A percentile compares a stretch with the other conserved stretches of the same genome.
Conservation (phyloP, 805 yeast species). For the Candida peoriensis region DNA sequence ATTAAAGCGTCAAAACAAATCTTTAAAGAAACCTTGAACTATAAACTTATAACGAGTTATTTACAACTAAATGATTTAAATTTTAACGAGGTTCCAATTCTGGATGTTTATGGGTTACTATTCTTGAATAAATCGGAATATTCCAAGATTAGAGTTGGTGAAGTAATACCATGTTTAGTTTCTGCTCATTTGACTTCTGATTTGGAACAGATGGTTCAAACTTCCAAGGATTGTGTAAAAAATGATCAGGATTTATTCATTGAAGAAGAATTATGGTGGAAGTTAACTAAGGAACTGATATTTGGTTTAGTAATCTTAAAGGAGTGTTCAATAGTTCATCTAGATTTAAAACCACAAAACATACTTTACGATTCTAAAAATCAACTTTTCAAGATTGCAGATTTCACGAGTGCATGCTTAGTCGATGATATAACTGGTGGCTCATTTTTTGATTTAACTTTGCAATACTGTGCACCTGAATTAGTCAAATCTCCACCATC, state of each 20-base stretch:
- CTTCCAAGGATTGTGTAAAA: neutral
- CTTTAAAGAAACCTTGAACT: slow-evolving; percentile 18
- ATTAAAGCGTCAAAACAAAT: slow-evolving; percentile 10
- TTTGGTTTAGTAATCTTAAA: slow-evolving; percentile 23
- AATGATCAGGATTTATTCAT: slow-evolving; percentile 14
- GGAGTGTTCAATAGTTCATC: slow-evolving; percentile 33
- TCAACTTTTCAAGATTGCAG: slow-evolving; percentile 36
- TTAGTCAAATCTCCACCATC: slow-evolving; percentile 25
- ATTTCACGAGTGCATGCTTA: slow-evolving; percentile 38
- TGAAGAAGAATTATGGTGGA: slow-evolving; percentile 28
- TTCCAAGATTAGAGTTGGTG: slow-evolving; percentile 8
- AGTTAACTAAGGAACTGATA: slow-evolving; percentile 24
- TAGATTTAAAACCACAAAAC: slow-evolving; percentile 45
- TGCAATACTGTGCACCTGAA: slow-evolving; percentile 46
- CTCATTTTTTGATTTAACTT: slow-evolving; percentile 27
- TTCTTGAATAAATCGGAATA: slow-evolving; percentile 12
- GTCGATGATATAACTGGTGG: slow-evolving; percentile 20
- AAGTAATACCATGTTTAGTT: slow-evolving; percentile 17
- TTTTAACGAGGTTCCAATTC: slow-evolving; percentile 10
- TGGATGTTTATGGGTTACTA: slow-evolving; percentile 16
- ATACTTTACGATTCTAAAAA: slow-evolving; percentile 26
- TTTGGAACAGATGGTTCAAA: slow-evolving; percentile 22
- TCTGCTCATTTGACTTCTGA: slow-evolving; percentile 11
- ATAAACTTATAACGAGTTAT: slow-evolving; percentile 11
- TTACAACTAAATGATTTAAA: slow-evolving; percentile 5